phyloP scores from a whole-genome alignment of 331 rosid genomes.

The Spiraea crenata region DNA sequence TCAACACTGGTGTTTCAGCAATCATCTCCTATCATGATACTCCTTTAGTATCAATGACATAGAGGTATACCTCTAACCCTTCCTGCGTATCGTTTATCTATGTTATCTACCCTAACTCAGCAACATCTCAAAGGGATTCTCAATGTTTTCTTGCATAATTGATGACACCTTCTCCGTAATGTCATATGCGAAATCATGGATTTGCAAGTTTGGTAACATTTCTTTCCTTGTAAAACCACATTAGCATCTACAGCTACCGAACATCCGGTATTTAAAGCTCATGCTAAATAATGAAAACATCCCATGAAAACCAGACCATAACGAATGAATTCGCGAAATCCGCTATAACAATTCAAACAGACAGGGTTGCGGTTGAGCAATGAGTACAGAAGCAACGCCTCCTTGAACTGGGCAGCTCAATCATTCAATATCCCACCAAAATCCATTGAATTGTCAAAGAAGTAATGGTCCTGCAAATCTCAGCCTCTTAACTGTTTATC shows the following conservation, averaged over 20 bases:
- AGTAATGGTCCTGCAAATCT: neutral
- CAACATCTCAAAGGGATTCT: neutral
- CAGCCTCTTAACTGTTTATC: neutral
- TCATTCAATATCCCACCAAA: neutral
- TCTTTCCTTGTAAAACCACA: constrained; percentile 2
- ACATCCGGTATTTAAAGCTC: neutral
- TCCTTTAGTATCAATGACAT: neutral
- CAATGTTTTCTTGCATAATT: neutral
- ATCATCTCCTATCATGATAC: neutral
- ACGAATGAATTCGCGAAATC: neutral
- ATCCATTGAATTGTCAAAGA: neutral
- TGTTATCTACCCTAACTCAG: neutral
- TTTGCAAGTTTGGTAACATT: neutral
- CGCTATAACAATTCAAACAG: neutral
- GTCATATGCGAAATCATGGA: neutral
- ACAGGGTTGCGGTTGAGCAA: no score
- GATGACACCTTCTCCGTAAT: neutral
- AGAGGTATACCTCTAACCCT: neutral
- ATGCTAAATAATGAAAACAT: neutral
- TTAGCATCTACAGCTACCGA: neutral
- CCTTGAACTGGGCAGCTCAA: neutral
- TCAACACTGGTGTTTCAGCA: neutral
- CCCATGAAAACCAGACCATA: neutral
- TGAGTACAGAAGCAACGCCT: neutral
- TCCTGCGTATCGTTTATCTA: neutral